Base-by-base conservation (phyloP, 139 green algal genomes). In the Chlamydomonas schloesseri region DNA sequence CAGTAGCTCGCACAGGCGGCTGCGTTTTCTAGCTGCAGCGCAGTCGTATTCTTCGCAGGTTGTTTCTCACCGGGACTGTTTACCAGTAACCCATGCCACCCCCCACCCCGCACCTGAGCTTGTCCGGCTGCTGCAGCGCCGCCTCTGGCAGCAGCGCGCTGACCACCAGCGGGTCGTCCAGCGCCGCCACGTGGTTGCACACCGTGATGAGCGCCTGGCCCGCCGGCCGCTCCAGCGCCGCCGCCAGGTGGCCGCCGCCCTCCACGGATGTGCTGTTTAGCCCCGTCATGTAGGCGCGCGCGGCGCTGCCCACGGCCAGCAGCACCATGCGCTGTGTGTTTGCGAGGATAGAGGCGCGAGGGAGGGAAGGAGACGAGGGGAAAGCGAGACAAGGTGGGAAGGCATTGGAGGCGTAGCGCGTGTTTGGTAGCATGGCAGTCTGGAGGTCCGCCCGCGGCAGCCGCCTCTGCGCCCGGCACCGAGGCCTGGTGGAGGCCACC, bases 81-180 rank as follows among this genome's bases (percentile, higher is more conserved):
- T n/a, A n/a, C n/a, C n/a, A n/a, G n/a, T n/a, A n/a, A n/a, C n/a
- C n/a, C n/a, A n/a, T 50, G 42, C 42, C 42, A 8, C 42, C 55
- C 20, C 55, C 2, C 10, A 24, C 8, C 60, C 64, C 88, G 9
- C 33, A 94, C 91, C 90, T 91, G 26, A 95, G 46, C 26, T 47
- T 80, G 1, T 84, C 67, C 3, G 94, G 89, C 33, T 91, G 47
- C 14, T 89, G 23, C 57, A 96, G 87, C 3, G 86, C 53, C 3
- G 74, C 74, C 58, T 90, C 68, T 0, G 96, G 96, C 81, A 98
- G 50, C 28, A 98, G 37, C 23, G 95, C 86, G 0, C 94, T 73
- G 58, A 94, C 89, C 37, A 99, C 91, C 37, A 99, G 87, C 0
- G 96, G 96, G 89, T 99, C 96, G 71, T 99, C 96, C 65, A 98